Conservation (phyloP, 1,139 yeast species). For the Saccharomycopsis hybrid region DNA sequence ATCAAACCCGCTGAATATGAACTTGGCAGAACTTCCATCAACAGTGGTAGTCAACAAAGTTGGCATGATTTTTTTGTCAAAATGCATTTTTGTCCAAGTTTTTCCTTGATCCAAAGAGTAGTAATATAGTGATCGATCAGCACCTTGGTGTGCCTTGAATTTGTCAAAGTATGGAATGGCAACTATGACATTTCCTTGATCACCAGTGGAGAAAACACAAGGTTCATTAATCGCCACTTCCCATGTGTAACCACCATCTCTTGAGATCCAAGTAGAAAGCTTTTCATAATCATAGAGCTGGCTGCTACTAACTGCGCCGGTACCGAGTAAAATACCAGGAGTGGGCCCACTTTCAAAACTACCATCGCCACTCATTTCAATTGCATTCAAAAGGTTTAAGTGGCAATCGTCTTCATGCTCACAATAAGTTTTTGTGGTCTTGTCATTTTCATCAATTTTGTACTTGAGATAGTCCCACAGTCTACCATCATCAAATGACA, state of each 20-base stretch:
- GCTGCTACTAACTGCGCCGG: conserved; percentile 46
- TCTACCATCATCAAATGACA: conserved; percentile 60
- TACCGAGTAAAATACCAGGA: conserved; percentile 64
- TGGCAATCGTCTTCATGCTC: conserved; percentile 43
- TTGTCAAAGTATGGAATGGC: conserved; percentile 43
- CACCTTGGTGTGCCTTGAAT: conserved; percentile 25
- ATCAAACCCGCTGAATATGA: conserved; percentile 46
- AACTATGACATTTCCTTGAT: conserved; percentile 69
- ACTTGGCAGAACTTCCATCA: conserved; percentile 68
- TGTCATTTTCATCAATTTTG: conserved; percentile 38
- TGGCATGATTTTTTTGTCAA: conserved; percentile 47
- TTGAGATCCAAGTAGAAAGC: conserved; percentile 53
- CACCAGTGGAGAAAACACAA: conserved; percentile 61
- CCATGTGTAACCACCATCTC: conserved; percentile 81
- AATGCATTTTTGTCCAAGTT: conserved; percentile 47
- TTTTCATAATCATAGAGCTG: conserved; percentile 27
- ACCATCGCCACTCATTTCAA: conserved; percentile 50
- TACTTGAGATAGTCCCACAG: conserved; percentile 49
- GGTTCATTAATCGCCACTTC: conserved; percentile 47
- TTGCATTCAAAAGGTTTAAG: conserved; percentile 46
- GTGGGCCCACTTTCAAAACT: conserved; percentile 56
- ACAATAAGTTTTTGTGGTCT: conserved; percentile 29
- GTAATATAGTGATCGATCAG: conserved; percentile 42
- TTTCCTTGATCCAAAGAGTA: conserved; percentile 74
- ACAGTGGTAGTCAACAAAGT: conserved; percentile 48